phyloP scores from a whole-genome alignment of 257 asterid genomes.

The Anisodus tanguticus region DNA sequence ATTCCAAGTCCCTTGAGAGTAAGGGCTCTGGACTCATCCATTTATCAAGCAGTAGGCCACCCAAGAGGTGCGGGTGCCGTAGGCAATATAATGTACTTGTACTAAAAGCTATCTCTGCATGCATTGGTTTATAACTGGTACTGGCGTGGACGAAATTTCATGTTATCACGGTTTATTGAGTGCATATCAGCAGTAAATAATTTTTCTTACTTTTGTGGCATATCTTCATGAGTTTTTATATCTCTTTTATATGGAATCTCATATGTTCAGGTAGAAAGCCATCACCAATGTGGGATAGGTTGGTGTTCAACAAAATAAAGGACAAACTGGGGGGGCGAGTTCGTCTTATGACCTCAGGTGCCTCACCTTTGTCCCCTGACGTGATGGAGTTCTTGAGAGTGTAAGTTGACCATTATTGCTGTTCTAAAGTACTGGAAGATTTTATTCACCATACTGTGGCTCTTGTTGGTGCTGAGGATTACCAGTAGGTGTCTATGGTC shows the following conservation, averaged over 20 bases:
- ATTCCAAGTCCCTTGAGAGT: background rate
- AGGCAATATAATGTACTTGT: background rate
- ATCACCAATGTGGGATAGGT: conserved; percentile 95
- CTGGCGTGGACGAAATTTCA: background rate
- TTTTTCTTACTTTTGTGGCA: conserved; percentile 21
- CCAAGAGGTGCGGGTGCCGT: background rate
- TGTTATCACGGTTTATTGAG: background rate
- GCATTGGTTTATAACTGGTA: conserved; percentile 1
- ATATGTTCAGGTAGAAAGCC: conserved; percentile 71
- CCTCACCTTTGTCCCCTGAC: conserved; percentile 97
- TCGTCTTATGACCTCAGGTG: conserved; percentile 91
- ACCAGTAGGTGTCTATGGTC: conserved; percentile 31
- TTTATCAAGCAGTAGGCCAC: conserved; percentile 9
- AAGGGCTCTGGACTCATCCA: background rate
- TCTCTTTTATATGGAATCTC: background rate
- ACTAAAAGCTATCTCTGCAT: background rate
- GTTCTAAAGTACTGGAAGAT: background rate
- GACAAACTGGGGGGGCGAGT: conserved; percentile 93
- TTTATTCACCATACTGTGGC: background rate
- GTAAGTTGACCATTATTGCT: conserved; percentile 56
- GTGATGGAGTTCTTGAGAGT: conserved; percentile 92
- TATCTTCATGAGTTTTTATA: background rate
- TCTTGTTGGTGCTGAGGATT: conserved; percentile 18
- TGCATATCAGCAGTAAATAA: background rate
- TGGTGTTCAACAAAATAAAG: conserved; percentile 94